Base-by-base conservation (phyloP, 768 basidiomycete species). In the Daedaleopsis nitida region DNA sequence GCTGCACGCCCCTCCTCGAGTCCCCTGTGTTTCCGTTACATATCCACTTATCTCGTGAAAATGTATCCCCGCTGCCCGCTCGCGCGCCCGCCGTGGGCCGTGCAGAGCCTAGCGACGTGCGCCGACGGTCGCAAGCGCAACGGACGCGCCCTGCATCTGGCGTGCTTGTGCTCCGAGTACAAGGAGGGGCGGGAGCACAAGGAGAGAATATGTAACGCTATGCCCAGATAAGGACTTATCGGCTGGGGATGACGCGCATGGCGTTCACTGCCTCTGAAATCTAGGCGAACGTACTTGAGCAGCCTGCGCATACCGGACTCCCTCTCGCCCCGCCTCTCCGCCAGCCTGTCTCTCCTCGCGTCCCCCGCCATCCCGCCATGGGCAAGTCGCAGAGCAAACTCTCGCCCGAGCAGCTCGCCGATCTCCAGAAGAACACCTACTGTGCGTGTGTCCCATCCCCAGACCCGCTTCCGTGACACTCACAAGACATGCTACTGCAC, bases 351-450 rank as follows among this genome's bases (percentile, higher is more conserved):
- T 19, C 49, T 23, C 52, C 52, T 45, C 58, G 45, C 3, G 16
- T 16, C 19, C 51, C 43, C 11, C 54, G 53, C 16, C 39, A 47
- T 38, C 57, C 21, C 43, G 35, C 54, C 65, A 98, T 98, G 97
- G 97, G 97, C 76, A 98, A 98, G 80, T 91, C 93, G 37, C 95
- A 98, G 76, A 92, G 89, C 68, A 99, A 98, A 77, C 85, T 99
- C 49, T 89, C 93, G 14, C 87, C 90, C 45, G 96, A 98, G 63
- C 94, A 98, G 76, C 87, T 99, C 63, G 81, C 88, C 17, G 94
- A 96, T 70, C 87, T 99, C 53, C 96, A 98, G 80, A 96, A 95
- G 85, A 91, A 94, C 76, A 99, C 97, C 0, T 96, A 98, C 74
- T 98, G 97, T 96, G 68, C 73, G 84, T 70, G 50, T 66, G 53